phyloP scores from a whole-genome alignment of 257 asterid genomes.

The Gentiana straminea region DNA sequence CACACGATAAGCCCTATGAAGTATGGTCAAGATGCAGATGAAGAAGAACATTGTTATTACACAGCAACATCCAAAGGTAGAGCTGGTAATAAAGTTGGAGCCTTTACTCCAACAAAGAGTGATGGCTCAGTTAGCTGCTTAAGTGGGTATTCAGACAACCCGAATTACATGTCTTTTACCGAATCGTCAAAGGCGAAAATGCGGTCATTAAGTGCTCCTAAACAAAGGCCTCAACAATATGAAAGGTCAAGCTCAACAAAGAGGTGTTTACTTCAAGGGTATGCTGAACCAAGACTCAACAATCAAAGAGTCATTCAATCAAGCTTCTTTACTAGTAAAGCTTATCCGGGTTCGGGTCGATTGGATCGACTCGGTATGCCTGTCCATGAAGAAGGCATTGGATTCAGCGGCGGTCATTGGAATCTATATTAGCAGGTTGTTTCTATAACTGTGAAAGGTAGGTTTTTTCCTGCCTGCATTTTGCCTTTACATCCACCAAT shows the following conservation, averaged over 20 bases:
- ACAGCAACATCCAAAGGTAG: slow-evolving; percentile 42
- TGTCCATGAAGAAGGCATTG: slow-evolving; percentile 29
- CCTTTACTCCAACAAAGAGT: slow-evolving; percentile 62
- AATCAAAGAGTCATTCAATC: slow-evolving; percentile 36
- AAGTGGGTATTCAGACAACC: slow-evolving; percentile 56
- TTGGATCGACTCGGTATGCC: slow-evolving; percentile 78
- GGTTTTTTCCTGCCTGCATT: too few relatives aligned
- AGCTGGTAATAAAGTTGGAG: slow-evolving; percentile 29
- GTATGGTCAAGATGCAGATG: slow-evolving; percentile 20
- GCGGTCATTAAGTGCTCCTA: slow-evolving; percentile 84
- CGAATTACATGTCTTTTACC: slow-evolving; percentile 73
- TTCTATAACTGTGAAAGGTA: too few relatives aligned
- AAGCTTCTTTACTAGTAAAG: slow-evolving; percentile 35
- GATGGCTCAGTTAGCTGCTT: slow-evolving; percentile 58
- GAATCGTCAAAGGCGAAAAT: slow-evolving; percentile 79
- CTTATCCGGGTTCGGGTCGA: slow-evolving; percentile 73
- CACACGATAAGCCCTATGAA: slow-evolving; percentile 38
- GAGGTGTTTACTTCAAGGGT: slow-evolving; percentile 51
- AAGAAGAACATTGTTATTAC: slow-evolving; percentile 25
- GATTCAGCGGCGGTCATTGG: slow-evolving; percentile 42
- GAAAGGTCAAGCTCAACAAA: slow-evolving; percentile 61
- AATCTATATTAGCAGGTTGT: slow-evolving; percentile 28
- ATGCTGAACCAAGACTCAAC: slow-evolving; percentile 26
- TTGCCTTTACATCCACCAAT: too few relatives aligned
- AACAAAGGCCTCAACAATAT: slow-evolving; percentile 45